phyloP scores from a whole-genome alignment of 371 early-diverging fungal species.

The Conidiobolus incongruus region DNA sequence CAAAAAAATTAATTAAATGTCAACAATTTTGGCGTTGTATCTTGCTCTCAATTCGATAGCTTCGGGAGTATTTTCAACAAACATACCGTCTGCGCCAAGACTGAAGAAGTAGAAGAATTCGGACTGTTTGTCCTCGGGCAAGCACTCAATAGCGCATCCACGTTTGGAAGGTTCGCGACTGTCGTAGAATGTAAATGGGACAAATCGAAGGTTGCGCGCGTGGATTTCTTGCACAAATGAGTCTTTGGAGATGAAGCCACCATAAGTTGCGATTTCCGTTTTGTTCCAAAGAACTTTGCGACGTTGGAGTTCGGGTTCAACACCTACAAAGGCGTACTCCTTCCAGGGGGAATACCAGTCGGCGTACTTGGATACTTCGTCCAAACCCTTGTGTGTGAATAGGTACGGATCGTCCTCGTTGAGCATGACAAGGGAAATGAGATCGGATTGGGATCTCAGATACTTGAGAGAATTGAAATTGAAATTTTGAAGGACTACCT shows the following conservation, averaged over 20 bases:
- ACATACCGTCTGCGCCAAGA: constrained; percentile 14
- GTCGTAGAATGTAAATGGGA: constrained; percentile 18
- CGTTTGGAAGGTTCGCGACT: constrained; percentile 6
- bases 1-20: neutral
- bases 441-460: constrained; percentile 6
- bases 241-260: constrained; percentile 12
- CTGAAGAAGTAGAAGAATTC: constrained; percentile 14
- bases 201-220: constrained; percentile 8
- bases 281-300: constrained; percentile 9
- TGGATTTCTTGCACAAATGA: constrained; percentile 9
- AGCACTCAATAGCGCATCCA: neutral
- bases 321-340: constrained; percentile 11
- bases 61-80: constrained; percentile 16
- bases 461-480: constrained; percentile 14
- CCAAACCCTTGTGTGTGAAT: constrained; percentile 12
- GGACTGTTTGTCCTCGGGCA: neutral
- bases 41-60: constrained; percentile 6
- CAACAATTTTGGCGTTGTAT: neutral
- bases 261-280: constrained; percentile 8
- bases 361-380: constrained; percentile 10
- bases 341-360: constrained; percentile 12
- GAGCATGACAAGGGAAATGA: constrained; percentile 7
- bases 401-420: constrained; percentile 6
- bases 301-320: constrained; percentile 6
- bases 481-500: constrained; percentile 14